Evolutionary conservation across 1,284 basidiomycete species (phyloP).

Genomic region (Pseudozyma pruni): DNA sequence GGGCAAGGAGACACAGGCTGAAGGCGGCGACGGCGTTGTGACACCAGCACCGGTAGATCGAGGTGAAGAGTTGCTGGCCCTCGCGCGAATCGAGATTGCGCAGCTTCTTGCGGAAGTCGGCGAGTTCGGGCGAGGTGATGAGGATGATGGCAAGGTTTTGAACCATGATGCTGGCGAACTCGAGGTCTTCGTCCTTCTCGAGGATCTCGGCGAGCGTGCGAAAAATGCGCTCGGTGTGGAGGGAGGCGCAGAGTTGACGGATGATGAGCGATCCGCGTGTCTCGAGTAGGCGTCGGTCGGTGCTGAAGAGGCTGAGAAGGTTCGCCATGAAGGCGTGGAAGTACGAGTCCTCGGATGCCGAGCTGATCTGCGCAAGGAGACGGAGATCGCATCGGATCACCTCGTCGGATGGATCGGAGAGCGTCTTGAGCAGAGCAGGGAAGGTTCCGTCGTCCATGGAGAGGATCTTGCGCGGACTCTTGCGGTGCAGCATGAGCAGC

Average conservation of each 20-base stretch:
- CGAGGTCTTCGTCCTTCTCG: slow-evolving; percentile 98
- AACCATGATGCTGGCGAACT: slow-evolving; percentile 96
- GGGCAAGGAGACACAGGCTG: slow-evolving; percentile 91
- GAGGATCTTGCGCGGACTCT: slow-evolving; percentile 94
- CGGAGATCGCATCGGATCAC: slow-evolving; percentile 96
- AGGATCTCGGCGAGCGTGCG: slow-evolving; percentile 94
- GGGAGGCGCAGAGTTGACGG: slow-evolving; percentile 89
- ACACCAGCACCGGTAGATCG: slow-evolving; percentile 95
- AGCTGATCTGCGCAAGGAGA: slow-evolving; percentile 90
- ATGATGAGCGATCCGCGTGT: slow-evolving; percentile 95
- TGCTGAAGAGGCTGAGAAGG: slow-evolving; percentile 91
- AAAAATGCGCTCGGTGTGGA: slow-evolving; percentile 96
- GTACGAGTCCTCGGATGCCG: slow-evolving; percentile 92
- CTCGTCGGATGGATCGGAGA: slow-evolving; percentile 96
- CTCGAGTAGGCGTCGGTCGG: slow-evolving; percentile 88
- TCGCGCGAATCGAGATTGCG: slow-evolving; percentile 90
- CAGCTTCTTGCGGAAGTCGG: slow-evolving; percentile 89
- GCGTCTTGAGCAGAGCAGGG: slow-evolving; percentile 90
- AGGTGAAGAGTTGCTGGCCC: slow-evolving; percentile 89
- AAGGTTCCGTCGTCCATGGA: slow-evolving; percentile 97
- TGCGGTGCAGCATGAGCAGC: slow-evolving; percentile 98
- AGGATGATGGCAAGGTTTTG: slow-evolving; percentile 97
- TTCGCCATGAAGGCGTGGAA: slow-evolving; percentile 96
- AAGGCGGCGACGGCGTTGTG: slow-evolving; percentile 98
- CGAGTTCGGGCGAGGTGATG: slow-evolving; percentile 93